Conservation (phyloP, 768 basidiomycete species). For the Collybia sp. region DNA sequence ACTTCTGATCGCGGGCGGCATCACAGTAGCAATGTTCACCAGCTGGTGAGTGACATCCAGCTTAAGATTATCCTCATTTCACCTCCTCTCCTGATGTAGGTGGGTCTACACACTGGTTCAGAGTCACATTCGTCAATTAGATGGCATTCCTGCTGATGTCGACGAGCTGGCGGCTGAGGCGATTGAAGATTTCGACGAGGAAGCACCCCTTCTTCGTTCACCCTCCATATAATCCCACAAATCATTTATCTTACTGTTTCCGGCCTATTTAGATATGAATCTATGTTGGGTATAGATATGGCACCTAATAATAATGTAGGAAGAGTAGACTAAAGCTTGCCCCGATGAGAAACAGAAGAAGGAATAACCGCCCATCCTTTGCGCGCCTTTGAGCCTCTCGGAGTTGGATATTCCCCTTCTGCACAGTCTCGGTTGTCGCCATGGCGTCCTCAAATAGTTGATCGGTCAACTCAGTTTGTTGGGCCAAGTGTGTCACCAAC, state of each 20-base stretch:
- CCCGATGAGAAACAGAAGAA: slow-evolving; percentile 88
- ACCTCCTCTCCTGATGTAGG: slow-evolving; percentile 33
- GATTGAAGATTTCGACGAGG: slow-evolving; percentile 56
- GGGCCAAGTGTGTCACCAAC: slow-evolving; percentile 80
- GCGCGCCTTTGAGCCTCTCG: slow-evolving; percentile 85
- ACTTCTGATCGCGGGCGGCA: slow-evolving; percentile 53
- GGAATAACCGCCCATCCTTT: slow-evolving; percentile 83
- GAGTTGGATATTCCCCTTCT: slow-evolving; percentile 87
- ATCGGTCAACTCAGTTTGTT: slow-evolving; percentile 90
- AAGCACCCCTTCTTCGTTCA: slow-evolving; percentile 48
- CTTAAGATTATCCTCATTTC: not conserved
- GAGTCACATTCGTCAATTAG: slow-evolving; percentile 51
- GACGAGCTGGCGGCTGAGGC: slow-evolving; percentile 57
- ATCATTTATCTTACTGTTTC: not conserved
- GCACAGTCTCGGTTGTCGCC: slow-evolving; percentile 77
- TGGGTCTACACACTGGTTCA: slow-evolving; percentile 62
- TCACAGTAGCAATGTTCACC: slow-evolving; percentile 51
- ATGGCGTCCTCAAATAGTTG: slow-evolving; percentile 94
- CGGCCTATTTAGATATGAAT: too few relatives aligned
- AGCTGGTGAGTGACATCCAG: slow-evolving; percentile 51
- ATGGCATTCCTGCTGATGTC: slow-evolving; percentile 40
- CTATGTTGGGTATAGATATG: slow-evolving; percentile 1
- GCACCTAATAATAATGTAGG: slow-evolving; percentile 78
- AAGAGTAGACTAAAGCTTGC: slow-evolving; percentile 90
- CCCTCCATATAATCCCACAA: slow-evolving; percentile 1